Base-by-base conservation (phyloP, 176 grass and related monocot genomes). In the Otatea glauca region DNA sequence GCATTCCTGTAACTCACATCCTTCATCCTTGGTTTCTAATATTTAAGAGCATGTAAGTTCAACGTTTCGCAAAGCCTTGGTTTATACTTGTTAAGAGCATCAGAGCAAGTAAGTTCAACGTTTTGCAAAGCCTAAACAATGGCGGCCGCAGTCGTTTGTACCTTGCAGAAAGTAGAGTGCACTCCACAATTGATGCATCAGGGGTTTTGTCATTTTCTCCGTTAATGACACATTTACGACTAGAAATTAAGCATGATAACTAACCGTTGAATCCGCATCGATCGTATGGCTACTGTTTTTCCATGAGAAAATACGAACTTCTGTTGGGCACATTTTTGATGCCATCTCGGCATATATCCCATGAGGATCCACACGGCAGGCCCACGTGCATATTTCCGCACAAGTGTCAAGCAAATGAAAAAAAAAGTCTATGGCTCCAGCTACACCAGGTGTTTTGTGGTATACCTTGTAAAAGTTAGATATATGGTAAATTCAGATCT, bases 251-350 rank as follows among this genome's bases (percentile, higher is more conserved):
- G 6, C 25, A 4, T 62, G 20, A 4, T 16, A 48, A 4, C 34
- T 17, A 48, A 48, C 55, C 23, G 9, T 50, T n/a, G 7, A 45
- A 73, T 60, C 34, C 0, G 2, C 42, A 78, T 20, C 10, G 4
- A 78, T 20, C 10, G 2, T 65, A 23, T 18, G 21, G 35, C 47
- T 56, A 54, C 4, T 0, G 8, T 77, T 42, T 66, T 25, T 6
- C 0, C 2, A 11, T 7, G 4, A 29, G 17, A 2, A 8, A 39
- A 65, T 29, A 29, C 29, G 44, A 55, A 25, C 10, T 72, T 84
- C 13, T 79, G 72, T 94, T 65, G 43, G 43, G 14, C 29, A 44
- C 15, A 54, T 70, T 82, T 55, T 27, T 78, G 37, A 56, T 20
- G 14, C n/a, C 25, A 48, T 70, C 13, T 80, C 29, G 11, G 73